Evolutionary conservation across 78 protist species (phyloP).

Genomic region (Dictyostelium brefeldianum): DNA sequence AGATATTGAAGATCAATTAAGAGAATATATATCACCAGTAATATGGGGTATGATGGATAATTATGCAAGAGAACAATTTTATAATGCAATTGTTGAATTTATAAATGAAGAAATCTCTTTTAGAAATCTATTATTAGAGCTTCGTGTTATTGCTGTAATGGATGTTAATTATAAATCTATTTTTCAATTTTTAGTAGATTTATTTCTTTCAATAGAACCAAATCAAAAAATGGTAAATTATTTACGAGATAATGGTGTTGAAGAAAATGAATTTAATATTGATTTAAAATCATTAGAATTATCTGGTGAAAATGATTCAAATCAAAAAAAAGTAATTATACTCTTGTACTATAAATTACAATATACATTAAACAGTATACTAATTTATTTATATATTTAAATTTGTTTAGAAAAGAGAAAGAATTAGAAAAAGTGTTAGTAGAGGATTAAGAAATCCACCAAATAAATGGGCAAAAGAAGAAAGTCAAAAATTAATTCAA

Average conservation of each 20-base stretch:
- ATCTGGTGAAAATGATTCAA: background rate
- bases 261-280: slow-evolving; percentile 70
- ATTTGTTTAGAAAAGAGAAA: slow-evolving; percentile 64
- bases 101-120: slow-evolving; percentile 57
- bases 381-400: slow-evolving; percentile 10
- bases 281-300: slow-evolving; percentile 54
- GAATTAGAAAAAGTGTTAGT: slow-evolving; percentile 66
- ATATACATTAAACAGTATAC: background rate
- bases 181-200: slow-evolving; percentile 57
- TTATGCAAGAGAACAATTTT: slow-evolving; percentile 35
- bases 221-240: slow-evolving; percentile 59
- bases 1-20: slow-evolving; percentile 68
- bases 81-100: slow-evolving; percentile 38
- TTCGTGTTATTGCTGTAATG: slow-evolving; percentile 45
- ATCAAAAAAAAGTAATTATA: slow-evolving; percentile 29
- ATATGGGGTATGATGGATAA: slow-evolving; percentile 39
- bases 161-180: slow-evolving; percentile 54
- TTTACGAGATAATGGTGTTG: slow-evolving; percentile 65
- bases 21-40: slow-evolving; percentile 58
- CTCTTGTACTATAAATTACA: background rate
- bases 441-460: slow-evolving; percentile 77
- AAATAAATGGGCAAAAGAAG: slow-evolving; percentile 78
- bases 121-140: slow-evolving; percentile 36
- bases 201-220: slow-evolving; percentile 59
- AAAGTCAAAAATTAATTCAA: slow-evolving; percentile 49